phyloP scores from a whole-genome alignment of 2,329 filamentous ascomycete genomes.

The Fusarium falciforme region DNA sequence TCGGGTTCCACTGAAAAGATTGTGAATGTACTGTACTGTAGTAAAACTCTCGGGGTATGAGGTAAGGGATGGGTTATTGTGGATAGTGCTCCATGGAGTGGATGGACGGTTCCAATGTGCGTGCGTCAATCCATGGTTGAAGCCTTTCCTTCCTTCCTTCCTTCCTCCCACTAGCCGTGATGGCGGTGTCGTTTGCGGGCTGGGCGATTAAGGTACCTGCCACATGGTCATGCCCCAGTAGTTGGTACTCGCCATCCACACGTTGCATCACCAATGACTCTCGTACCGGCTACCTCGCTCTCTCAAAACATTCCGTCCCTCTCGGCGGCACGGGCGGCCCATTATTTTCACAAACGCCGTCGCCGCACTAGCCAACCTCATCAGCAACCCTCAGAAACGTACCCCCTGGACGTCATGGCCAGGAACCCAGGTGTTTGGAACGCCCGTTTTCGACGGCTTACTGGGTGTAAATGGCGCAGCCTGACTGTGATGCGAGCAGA shows the following conservation, averaged over 20 bases:
- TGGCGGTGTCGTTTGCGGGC: conserved; percentile 31
- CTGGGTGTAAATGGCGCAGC: conserved; percentile 35
- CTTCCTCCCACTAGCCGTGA: conserved; percentile 12
- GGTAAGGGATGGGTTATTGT: conserved; percentile 30
- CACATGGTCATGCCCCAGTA: conserved; percentile 16
- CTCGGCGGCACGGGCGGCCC: conserved; percentile 39
- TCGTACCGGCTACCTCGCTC: neutral
- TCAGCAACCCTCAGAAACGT: conserved; percentile 23
- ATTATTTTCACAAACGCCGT: conserved; percentile 35
- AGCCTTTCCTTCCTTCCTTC: neutral
- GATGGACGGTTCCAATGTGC: neutral
- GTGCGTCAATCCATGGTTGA: conserved; percentile 1
- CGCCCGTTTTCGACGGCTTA: conserved; percentile 24
- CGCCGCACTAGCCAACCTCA: conserved; percentile 35
- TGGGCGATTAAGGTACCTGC: conserved; percentile 31
- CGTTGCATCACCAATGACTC: neutral
- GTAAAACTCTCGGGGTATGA: conserved; percentile 38
- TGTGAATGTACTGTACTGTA: neutral
- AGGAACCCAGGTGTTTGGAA: conserved; percentile 22
- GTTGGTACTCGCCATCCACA: conserved; percentile 3
- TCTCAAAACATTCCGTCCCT: conserved; percentile 12
- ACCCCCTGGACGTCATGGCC: conserved; percentile 31
- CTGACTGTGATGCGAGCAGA: neutral
- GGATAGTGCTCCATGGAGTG: neutral
- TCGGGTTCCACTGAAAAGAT: conserved; percentile 35